A percentile compares a stretch with the other conserved stretches of the same genome.
phyloP scores from a whole-genome alignment of 2,329 filamentous ascomycete genomes.

The Fusarium abutilonis region DNA sequence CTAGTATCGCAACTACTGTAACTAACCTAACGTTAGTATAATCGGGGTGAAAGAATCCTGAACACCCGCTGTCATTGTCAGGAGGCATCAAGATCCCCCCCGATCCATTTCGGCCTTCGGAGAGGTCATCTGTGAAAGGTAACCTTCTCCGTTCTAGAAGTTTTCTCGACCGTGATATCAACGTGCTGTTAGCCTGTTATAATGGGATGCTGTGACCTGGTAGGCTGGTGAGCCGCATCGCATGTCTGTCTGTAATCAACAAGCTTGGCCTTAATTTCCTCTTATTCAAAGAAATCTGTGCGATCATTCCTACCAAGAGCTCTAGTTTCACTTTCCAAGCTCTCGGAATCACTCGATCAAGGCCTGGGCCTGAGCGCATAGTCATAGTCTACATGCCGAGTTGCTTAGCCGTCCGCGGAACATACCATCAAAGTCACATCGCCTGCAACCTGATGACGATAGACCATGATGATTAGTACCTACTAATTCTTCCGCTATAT shows the following conservation, averaged over 20 bases:
- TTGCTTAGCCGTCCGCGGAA: constrained; percentile 21
- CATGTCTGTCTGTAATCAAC: background rate
- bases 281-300: background rate
- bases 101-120: constrained; percentile 21
- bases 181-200: too few relatives aligned
- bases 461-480: background rate
- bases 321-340: constrained; percentile 27
- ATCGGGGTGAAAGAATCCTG: background rate
- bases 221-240: background rate
- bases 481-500: background rate
- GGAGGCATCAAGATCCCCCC: background rate
- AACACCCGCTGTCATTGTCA: background rate
- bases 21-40: background rate
- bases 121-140: constrained; percentile 17
- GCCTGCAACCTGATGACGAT: background rate
- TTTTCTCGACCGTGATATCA: constrained; percentile 14
- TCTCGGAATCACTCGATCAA: constrained; percentile 19
- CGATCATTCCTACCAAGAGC: background rate
- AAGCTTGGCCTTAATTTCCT: background rate
- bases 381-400: constrained; percentile 2
- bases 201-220: constrained; percentile 10
- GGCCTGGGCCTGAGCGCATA: constrained; percentile 26
- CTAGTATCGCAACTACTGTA: constrained; percentile 6
- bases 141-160: constrained; percentile 38
- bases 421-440: constrained; percentile 27